Conservation (phyloP, 2,329 filamentous ascomycete species). For the Claviceps maximensis region DNA sequence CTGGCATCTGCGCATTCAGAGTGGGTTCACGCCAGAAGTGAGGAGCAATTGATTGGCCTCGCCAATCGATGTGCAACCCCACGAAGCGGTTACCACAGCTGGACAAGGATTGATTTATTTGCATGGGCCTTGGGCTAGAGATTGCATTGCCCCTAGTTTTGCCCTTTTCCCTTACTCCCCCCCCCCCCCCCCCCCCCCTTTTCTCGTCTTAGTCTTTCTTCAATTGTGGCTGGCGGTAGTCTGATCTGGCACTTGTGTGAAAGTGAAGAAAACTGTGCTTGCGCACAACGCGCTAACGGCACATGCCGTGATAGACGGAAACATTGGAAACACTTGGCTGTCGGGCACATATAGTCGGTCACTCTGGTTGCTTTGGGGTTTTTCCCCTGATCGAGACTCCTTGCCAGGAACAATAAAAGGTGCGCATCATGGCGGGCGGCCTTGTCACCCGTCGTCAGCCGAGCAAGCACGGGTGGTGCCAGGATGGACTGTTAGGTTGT, state of each 20-base stretch:
- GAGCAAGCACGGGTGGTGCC: background rate
- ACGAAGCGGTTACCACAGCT: conserved; percentile 2
- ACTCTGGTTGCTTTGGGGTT: background rate
- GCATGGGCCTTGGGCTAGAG: background rate
- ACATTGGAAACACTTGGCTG: background rate
- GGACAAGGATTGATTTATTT: conserved; percentile 1
- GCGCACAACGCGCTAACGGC: too few relatives aligned
- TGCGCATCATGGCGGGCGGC: too few relatives aligned
- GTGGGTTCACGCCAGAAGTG: background rate
- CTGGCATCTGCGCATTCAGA: background rate
- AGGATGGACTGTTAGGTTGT: background rate
- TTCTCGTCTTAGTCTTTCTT: too few relatives aligned
- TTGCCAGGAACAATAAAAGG: too few relatives aligned
- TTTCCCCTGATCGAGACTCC: too few relatives aligned
- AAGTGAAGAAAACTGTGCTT: too few relatives aligned
- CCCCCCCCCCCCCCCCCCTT: too few relatives aligned
- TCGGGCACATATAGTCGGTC: too few relatives aligned
- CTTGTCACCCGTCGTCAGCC: background rate
- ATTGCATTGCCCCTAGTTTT: background rate
- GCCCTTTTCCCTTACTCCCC: too few relatives aligned
- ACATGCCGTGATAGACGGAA: background rate
- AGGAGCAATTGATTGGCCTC: background rate
- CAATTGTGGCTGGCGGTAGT: background rate
- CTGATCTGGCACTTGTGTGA: too few relatives aligned
- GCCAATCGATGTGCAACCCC: background rate